These are phyloP conservation scores for Aegilops sharonensis DNA, from an alignment of 176 grass and related monocot genomes.

Conservation along the genomic window DNA sequence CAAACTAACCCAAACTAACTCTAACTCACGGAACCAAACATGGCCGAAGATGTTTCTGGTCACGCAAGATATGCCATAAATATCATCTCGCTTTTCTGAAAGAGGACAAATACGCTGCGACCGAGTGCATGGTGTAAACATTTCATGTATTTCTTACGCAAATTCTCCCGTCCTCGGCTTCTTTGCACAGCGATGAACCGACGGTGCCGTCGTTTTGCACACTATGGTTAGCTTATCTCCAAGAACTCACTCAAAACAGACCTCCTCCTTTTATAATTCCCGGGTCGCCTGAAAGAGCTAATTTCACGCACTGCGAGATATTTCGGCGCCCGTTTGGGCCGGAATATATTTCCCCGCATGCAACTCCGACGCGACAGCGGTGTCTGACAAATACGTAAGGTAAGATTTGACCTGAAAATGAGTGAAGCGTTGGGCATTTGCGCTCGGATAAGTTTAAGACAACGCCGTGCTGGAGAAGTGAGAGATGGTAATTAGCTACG, in stretches of 20 bases:
- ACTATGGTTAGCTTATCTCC: no score
- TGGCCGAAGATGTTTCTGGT: no score
- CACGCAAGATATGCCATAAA: no score
- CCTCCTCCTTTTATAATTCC: not conserved
- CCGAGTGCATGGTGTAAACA: no score
- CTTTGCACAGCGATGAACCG: no score
- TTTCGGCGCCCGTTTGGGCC: not conserved
- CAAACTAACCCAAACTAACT: no score
- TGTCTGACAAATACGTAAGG: not conserved
- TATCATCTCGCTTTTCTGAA: no score
- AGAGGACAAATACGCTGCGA: no score
- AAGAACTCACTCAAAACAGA: not conserved
- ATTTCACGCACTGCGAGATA: not conserved
- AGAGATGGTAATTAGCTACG: not conserved
- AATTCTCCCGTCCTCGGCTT: not conserved
- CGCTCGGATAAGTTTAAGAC: not conserved
- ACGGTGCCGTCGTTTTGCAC: no score
- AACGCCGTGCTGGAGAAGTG: not conserved
- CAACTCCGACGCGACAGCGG: not conserved
- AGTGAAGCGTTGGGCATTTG: not conserved
- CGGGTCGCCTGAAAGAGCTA: not conserved
- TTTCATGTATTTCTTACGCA: not conserved
- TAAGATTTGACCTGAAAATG: not conserved
- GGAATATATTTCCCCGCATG: not conserved
- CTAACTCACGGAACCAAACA: no score